Evolutionary conservation across 805 yeast genomes (phyloP), one percentile per base, ranked within the genome.

Genomic region (Metschnikowia peoriensis): DNA sequence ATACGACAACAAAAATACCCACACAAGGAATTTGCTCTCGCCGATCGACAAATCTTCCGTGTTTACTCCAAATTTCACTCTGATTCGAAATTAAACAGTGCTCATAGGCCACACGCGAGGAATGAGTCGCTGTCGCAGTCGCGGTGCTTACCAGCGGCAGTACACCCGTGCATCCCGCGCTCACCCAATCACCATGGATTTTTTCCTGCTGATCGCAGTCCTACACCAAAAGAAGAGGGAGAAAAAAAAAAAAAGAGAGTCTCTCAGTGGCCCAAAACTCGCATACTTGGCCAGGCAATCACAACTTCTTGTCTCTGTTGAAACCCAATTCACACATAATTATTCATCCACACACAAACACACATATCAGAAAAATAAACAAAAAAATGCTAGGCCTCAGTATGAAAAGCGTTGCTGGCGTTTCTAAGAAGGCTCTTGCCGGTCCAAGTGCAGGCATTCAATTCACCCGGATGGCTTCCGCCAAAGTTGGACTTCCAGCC

Each of bases 141-240:
- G 22, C 22, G 22, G 2, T 22, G 22, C 22, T 22, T 22, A 4
- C 4, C 22, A 22, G 22, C 22, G 4, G 22, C 2, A 34, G 14
- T 8, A 38, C 44, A 57, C 57, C 60, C 57, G 60, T 57, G 40
- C 60, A 45, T 40, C 47, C 37, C 37, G 46, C 38, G 46, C 41
- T 38, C 53, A 61, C 58, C 75, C 75, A 70, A 69, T 69, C 74
- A 70, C 57, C 59, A 55, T 48, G 55, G 42, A 44, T 56, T 65
- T 66, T 68, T 62, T 68, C 53, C 60, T 71, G 75, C 75, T 71
- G 74, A 71, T 68, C 54, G 60, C 54, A 46, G 55, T 38, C 46
- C 22, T 22, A 22, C 22, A 22, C 22, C 22, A 22, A 22, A 22
- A 22, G 22, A 22, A 43, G 51, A 47, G 49, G 27, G 16, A 43